Percentiles rank a stretch among this genome's conserved stretches.
These are phyloP conservation scores for Linnemannia exigua DNA, from an alignment of 192 early-diverging fungal genomes.

Conservation along the genomic window DNA sequence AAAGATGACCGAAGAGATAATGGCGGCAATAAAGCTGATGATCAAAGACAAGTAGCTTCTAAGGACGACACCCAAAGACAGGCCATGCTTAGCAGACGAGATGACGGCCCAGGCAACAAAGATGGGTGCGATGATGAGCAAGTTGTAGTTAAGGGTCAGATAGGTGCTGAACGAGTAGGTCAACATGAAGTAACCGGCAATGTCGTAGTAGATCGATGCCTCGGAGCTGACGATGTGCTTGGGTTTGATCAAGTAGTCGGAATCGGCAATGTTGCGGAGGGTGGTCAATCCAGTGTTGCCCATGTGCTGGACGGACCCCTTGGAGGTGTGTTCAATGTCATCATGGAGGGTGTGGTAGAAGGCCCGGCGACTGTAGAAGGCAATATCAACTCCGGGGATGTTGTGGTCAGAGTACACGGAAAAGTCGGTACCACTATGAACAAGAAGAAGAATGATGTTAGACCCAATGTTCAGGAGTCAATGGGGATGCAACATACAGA, in stretches of 20 bases:
- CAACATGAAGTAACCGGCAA: constrained; percentile 61
- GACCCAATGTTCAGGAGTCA: neutral
- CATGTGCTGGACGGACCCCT: constrained; percentile 74
- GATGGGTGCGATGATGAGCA: constrained; percentile 39
- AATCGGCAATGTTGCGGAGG: constrained; percentile 65
- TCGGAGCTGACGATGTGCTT: constrained; percentile 47
- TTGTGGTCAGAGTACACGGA: constrained; percentile 70
- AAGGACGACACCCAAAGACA: constrained; percentile 8
- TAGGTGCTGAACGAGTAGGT: constrained; percentile 55
- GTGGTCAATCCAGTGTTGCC: constrained; percentile 66
- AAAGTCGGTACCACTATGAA: constrained; percentile 73
- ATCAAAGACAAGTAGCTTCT: constrained; percentile 34
- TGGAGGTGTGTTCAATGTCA: constrained; percentile 63
- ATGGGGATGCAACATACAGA: neutral
- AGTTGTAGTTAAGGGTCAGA: constrained; percentile 52
- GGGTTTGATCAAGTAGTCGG: constrained; percentile 40
- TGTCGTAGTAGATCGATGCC: constrained; percentile 62
- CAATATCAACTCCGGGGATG: constrained; percentile 77
- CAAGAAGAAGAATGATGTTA: neutral
- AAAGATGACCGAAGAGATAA: constrained; percentile 40
- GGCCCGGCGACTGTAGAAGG: constrained; percentile 73
- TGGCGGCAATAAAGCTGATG: constrained; percentile 34
- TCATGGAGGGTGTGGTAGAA: constrained; percentile 77
- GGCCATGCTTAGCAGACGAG: constrained; percentile 24
- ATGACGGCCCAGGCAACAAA: constrained; percentile 39